phyloP scores from a whole-genome alignment of 345 rosid species.

The Syzygium aromaticum region DNA sequence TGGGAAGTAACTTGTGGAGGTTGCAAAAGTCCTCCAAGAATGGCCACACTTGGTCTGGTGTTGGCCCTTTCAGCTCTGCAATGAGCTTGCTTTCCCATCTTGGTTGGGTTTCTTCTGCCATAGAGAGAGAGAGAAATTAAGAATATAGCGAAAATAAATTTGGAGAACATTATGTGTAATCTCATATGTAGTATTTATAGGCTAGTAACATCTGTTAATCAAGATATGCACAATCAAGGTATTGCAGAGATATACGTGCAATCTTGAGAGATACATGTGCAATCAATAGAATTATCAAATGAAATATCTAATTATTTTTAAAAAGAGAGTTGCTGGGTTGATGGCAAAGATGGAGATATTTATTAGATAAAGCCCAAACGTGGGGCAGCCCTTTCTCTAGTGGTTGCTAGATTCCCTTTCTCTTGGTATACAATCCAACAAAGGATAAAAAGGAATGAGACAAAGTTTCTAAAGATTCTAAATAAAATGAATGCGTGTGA shows the following conservation, averaged over 20 bases:
- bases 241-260: too few species aligned
- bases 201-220: too few species aligned
- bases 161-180: too few species aligned
- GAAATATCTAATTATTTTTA: too few species aligned
- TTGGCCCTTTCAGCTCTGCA: background rate
- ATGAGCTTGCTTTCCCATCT: background rate
- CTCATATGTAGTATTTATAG: too few species aligned
- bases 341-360: background rate
- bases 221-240: too few species aligned
- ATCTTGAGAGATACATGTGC: too few species aligned
- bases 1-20: background rate
- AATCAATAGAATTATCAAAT: too few species aligned
- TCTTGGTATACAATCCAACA: background rate
- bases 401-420: background rate
- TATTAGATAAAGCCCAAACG: background rate
- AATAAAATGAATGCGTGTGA: background rate
- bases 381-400: background rate
- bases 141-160: too few species aligned
- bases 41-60: background rate
- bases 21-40: background rate
- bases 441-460: too few species aligned
- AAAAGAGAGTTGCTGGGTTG: background rate
- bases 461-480: background rate
- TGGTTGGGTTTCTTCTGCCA: background rate
- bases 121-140: background rate